phyloP scores from a whole-genome alignment of 257 asterid genomes.

The Oldenlandia corymbosa region DNA sequence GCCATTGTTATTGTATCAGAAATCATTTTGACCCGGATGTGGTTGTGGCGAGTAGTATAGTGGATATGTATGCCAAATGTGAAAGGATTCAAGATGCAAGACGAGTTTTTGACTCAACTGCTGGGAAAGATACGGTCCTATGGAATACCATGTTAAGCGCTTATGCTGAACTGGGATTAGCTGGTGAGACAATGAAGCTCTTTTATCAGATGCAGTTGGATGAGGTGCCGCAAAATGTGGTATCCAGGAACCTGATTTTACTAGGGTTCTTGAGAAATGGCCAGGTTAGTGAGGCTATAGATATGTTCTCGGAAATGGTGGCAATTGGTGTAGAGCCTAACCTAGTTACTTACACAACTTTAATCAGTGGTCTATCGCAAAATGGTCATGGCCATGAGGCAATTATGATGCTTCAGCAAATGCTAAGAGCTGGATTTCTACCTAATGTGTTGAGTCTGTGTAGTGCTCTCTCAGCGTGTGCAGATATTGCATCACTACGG shows the following conservation, averaged over 20 bases:
- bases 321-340: conserved; percentile 19
- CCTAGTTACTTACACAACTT: conserved; percentile 24
- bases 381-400: conserved; percentile 21
- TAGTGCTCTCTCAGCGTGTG: conserved; percentile 25
- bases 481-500: conserved; percentile 16
- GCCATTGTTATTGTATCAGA: conserved; percentile 26
- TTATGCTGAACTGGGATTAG: conserved; percentile 27
- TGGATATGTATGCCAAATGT: conserved; percentile 32
- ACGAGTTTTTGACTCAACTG: conserved; percentile 21
- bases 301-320: conserved; percentile 25
- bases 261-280: conserved; percentile 28
- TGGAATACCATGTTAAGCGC: conserved; percentile 30
- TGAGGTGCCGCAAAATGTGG: conserved; percentile 20
- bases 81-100: conserved; percentile 21
- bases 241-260: conserved; percentile 27
- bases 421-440: conserved; percentile 20
- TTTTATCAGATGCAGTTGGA: conserved; percentile 30
- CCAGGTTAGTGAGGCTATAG: conserved; percentile 26
- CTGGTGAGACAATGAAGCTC: conserved; percentile 24
- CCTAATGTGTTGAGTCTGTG: conserved; percentile 23
- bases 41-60: conserved; percentile 19
- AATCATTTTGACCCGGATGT: conserved; percentile 13
- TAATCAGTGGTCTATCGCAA: conserved; percentile 24
- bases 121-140: conserved; percentile 20
- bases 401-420: conserved; percentile 17